Base-by-base conservation (phyloP, 805 yeast species). In the Candida incommunis region DNA sequence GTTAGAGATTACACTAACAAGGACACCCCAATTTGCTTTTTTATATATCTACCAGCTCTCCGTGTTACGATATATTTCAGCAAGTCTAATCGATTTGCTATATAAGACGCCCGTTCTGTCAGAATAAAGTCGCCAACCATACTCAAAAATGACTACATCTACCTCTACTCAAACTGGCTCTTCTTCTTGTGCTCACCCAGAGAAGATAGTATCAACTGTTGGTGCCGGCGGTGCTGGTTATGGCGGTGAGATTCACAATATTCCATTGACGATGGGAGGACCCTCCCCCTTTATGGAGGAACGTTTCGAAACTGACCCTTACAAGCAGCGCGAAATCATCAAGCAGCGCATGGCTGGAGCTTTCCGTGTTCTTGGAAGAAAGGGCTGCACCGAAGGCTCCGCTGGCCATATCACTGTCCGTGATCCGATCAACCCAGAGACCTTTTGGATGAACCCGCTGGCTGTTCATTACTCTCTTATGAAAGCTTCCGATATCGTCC, bases 391-490 rank as follows among this genome's bases (percentile, higher is more conserved):
- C 16, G 86, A 82, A 59, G 95, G 94, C 15, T 61, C 76, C 20
- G 86, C 94, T 0, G 95, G 95, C 21, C 95, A 85, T 58, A 84
- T 85, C 47, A 80, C 92, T 5, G 72, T 85, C 11, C 72, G 92
- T 53, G 95, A 85, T 56, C 95, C 95, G 2, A 76, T 82, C 40
- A 76, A 80, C 50, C 81, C 81, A n/a, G 60, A 68, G 41, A 82
- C 90, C 2, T 85, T 85, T 60, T 85, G 95, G 95, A 82, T 85
- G 59, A 85, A 85, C 63, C 95, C 95, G 3, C 66, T 85, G 50
- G 90, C 82, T n/a, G 72, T 70, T 51, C 95, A 85, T 61, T 85
- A 82, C 60, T 69, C 74, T 20, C 57, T 73, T 40, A 63, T 79
- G 57, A 73, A 67, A 51, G 82, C 77, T 23, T 65, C 74, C 18